These are phyloP conservation scores for Friedmanniomyces simplex DNA, from an alignment of 495 filamentous ascomycete genomes.

Conservation along the genomic window DNA sequence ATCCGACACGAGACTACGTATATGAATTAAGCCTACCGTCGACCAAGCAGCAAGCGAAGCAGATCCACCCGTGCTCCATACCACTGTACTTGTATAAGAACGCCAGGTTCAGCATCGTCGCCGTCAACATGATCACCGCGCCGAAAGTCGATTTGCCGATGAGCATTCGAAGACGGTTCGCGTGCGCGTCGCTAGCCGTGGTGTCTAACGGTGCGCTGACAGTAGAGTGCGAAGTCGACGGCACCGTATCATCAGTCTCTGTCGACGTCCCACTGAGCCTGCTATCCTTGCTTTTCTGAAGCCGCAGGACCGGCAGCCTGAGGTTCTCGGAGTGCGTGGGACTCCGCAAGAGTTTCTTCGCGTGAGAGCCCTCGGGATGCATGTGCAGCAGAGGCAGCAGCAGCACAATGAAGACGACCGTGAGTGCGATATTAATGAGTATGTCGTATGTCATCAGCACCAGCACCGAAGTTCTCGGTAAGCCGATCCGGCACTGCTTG, in stretches of 20 bases:
- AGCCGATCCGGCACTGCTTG: constrained; percentile 29
- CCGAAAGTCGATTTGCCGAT: constrained; percentile 4
- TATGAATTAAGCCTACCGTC: constrained; percentile 26
- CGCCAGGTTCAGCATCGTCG: neutral
- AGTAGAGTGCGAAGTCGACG: neutral
- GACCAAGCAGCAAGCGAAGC: constrained; percentile 29
- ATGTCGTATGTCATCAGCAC: constrained; percentile 30
- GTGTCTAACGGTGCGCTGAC: neutral
- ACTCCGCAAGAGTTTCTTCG: neutral
- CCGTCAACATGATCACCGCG: constrained; percentile 21
- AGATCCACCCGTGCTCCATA: constrained; percentile 31
- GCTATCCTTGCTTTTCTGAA: neutral
- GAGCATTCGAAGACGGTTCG: neutral
- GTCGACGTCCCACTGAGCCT: neutral
- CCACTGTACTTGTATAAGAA: constrained; percentile 17
- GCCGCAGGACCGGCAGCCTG: neutral
- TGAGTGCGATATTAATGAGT: constrained; percentile 28
- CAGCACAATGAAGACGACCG: constrained; percentile 27
- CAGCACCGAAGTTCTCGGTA: constrained; percentile 28
- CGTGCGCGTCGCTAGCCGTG: neutral
- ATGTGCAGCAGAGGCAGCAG: constrained; percentile 20
- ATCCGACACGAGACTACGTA: neutral
- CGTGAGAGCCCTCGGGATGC: neutral
- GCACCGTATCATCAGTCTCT: neutral
- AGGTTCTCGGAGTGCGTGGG: neutral